Base-by-base conservation (phyloP, 208 protist genomes). In the Wallacemonas sp. region DNA sequence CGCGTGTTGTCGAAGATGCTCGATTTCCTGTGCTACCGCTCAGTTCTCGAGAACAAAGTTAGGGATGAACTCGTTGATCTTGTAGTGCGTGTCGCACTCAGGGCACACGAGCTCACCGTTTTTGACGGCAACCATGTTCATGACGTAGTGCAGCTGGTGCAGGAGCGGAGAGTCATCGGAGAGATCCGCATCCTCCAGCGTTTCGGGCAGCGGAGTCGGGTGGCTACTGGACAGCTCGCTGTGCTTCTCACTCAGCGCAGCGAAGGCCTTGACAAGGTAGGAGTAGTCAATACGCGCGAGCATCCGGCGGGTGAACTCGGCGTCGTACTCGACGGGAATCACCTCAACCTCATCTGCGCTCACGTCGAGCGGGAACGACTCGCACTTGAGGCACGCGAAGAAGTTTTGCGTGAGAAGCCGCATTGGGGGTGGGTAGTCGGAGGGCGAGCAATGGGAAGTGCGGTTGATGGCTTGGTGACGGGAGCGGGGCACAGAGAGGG, bases 401-500 rank as follows among this genome's bases (percentile, higher is more conserved):
- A 97, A 87, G 70, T 95, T 97, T 63, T 94, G 89, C 12, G 87
- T 95, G 30, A 97, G 78, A 13, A 93, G 75, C 21, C 87, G 81
- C 92, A 97, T 94, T n/a, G n/a, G n/a, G n/a, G n/a, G n/a, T n/a
- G n/a, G n/a, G n/a, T n/a, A n/a, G n/a, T n/a, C n/a, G n/a, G n/a
- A n/a, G n/a, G n/a, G n/a, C n/a, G n/a, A n/a, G n/a, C n/a, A n/a
- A n/a, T n/a, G n/a, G n/a, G n/a, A n/a, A n/a, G n/a, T n/a, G n/a
- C n/a, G n/a, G n/a, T n/a, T n/a, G n/a, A n/a, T n/a, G n/a, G n/a
- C n/a, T n/a, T n/a, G n/a, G n/a, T n/a, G n/a, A n/a, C 6, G 36
- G 36, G 10, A 4, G 36, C 30, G 27, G 36, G 33, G 39, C 22
- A 17, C 21, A 19, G 22, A 15, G 33, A 4, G 21, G 19, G 22